A percentile compares a stretch with the other conserved stretches of the same genome.
phyloP scores from a whole-genome alignment of 768 basidiomycete species.

The Pisolithus microcarpus region DNA sequence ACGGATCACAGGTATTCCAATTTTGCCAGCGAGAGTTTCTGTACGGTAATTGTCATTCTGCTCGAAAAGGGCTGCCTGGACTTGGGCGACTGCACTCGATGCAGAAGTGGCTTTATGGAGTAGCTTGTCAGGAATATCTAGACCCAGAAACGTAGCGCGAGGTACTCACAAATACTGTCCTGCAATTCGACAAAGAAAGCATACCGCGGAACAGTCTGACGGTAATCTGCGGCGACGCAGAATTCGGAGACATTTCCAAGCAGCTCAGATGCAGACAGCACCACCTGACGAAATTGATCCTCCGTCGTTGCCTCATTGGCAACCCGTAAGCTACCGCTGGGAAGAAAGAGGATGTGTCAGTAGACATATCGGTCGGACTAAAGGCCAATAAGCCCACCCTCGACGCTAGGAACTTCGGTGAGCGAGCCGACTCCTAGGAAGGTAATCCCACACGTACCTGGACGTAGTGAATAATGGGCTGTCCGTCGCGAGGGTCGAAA shows the following conservation, averaged over 20 bases:
- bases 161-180: conserved; percentile 6
- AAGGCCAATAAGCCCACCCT: conserved; percentile 7
- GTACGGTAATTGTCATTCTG: conserved; percentile 14
- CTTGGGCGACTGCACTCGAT: not conserved
- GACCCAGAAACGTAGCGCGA: not conserved
- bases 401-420: conserved; percentile 10
- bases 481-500: conserved; percentile 17
- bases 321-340: conserved; percentile 14
- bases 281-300: conserved; percentile 13
- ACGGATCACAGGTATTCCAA: conserved; percentile 9
- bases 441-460: conserved; percentile 9
- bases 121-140: not conserved
- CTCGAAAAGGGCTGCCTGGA: conserved; percentile 5
- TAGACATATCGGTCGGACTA: not conserved
- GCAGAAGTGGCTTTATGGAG: not conserved
- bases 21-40: conserved; percentile 5
- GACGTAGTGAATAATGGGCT: conserved; percentile 17
- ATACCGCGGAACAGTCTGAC: conserved; percentile 11
- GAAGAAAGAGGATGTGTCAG: not conserved
- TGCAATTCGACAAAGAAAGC: conserved; percentile 15
- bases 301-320: conserved; percentile 19
- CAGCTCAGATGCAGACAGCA: conserved; percentile 8
- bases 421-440: not conserved
- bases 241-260: conserved; percentile 17
- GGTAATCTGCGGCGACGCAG: conserved; percentile 14